Evolutionary conservation across 441 rosid species (phyloP).

Genomic region (Erodium moschatum): DNA sequence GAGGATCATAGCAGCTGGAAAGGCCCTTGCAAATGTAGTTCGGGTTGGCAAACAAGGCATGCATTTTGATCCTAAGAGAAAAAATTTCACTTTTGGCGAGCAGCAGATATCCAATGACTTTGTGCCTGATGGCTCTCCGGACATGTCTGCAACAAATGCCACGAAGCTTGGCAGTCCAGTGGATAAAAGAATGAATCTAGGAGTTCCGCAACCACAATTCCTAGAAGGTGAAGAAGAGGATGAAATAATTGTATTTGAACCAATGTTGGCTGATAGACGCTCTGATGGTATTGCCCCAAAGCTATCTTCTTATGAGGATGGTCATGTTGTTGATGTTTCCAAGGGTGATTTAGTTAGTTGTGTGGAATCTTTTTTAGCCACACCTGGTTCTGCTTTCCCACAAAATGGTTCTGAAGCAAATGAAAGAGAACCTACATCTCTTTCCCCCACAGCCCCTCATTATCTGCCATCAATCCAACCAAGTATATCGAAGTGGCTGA

Average conservation of each 20-base stretch:
- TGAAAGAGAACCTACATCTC: constrained; percentile 1
- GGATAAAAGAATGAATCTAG: neutral
- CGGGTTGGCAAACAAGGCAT: neutral
- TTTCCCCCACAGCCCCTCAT: constrained; percentile 1
- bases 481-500: constrained; percentile 12
- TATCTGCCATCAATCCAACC: constrained; percentile 12
- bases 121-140: neutral
- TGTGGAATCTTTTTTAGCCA: neutral
- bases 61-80: constrained; percentile 13
- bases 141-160: constrained; percentile 7
- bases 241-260: constrained; percentile 19
- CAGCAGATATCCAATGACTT: constrained; percentile 7
- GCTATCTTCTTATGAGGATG: neutral
- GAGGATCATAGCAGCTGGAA: constrained; percentile 19
- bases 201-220: neutral
- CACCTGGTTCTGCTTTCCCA: constrained; percentile 6
- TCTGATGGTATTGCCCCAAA: constrained; percentile 1
- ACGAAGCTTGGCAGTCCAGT: neutral
- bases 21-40: constrained; percentile 13
- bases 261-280: constrained; percentile 2
- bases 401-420: neutral
- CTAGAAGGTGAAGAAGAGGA: constrained; percentile 21
- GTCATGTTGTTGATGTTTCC: neutral
- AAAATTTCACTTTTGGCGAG: constrained; percentile 11
- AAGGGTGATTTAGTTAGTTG: neutral